Evolutionary conservation across 306 rosid species (phyloP), one percentile per base, ranked within the genome.

Genomic region (Fragaria iinumae): DNA sequence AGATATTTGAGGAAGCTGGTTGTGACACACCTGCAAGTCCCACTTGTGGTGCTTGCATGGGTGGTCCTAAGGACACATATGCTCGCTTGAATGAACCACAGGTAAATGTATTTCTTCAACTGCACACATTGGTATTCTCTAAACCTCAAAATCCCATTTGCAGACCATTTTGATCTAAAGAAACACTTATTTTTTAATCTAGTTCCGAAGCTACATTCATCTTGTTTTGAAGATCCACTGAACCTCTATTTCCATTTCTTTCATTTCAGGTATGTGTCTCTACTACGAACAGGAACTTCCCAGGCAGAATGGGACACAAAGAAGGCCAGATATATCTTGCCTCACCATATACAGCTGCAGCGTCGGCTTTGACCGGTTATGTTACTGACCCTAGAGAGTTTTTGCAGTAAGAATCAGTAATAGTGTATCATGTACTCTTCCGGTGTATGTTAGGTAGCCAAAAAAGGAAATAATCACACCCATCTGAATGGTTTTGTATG

Each of bases 1-100:
- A 92, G 89, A 92, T 95, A 85, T 95, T 95, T 56, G 97, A 95
- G 86, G 98, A 95, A 88, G 98, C 96, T 79, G 97, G 97, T 17
- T 92, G 99, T 55, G 98, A 95, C 84, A 84, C 98, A n/a, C 98
- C 98, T 25, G 97, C 97, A 43, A 95, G 96, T 85, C 97, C 97
- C 74, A 87, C 81, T 75, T 92, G 97, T 41, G 97, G 89, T 68
- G 98, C 98, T 83, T 95, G 97, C 89, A 72, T 95, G 88, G 98
- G 97, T 77, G 98, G 97, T 73, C 98, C 98, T 5, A 87, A 75
- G 82, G 98, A 92, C 81, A 95, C 97, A 2, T 89, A 95, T 39
- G 99, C 96, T 9, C 96, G 99, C 47, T 72, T 95, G 89, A 95
- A 95, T 57, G 93, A 90, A 80, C 86, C 93, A 63, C 73, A 80